Base-by-base conservation (phyloP, 345 rosid species). In the Raphanus raphanistrum region DNA sequence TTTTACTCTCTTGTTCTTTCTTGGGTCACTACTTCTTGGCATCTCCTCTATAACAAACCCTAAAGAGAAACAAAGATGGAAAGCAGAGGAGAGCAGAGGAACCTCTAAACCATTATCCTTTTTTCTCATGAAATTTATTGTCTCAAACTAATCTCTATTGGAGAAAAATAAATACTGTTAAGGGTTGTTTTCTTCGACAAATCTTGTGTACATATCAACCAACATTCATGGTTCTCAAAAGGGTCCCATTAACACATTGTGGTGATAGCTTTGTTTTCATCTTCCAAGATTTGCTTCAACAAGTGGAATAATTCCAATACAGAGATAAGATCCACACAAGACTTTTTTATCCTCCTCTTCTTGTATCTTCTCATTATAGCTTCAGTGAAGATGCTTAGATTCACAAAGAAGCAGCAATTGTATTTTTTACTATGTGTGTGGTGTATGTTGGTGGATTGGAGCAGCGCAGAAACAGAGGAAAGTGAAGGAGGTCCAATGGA, bases 401-500 rank as follows among this genome's bases (percentile, higher is more conserved):
- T 35, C 0, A 73, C 17, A 63, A 79, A 62, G 67, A 79, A 66
- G 63, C 58, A 41, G 7, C 33, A 26, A 6, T 75, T 86, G 81
- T 16, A 76, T 61, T 70, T 84, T 73, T 63, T 78, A 17, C 79
- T 87, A 13, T 84, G 81, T 68, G 28, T 84, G 31, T 62, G 82
- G 66, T 75, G 82, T 79, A 85, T 84, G 74, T 70, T 59, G 38
- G 55, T 63, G 60, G 80, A 38, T 66, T 76, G 76, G 76, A 81
- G 87, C 77, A 72, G 36, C 13, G 87, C 81, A 61, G 80, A 84
- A 76, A 84, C 77, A 82, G 89, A 81, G 31, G 76, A 27, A 58
- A 90, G 41, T 79, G 81, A 70, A 64, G 85, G 70, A 57, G 84
- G 91, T 86, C 92, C 91, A 10, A 92, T 92, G 98, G 89, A 85